Base-by-base conservation (phyloP, 768 basidiomycete genomes). In the Xerocomellus amylosporus region DNA sequence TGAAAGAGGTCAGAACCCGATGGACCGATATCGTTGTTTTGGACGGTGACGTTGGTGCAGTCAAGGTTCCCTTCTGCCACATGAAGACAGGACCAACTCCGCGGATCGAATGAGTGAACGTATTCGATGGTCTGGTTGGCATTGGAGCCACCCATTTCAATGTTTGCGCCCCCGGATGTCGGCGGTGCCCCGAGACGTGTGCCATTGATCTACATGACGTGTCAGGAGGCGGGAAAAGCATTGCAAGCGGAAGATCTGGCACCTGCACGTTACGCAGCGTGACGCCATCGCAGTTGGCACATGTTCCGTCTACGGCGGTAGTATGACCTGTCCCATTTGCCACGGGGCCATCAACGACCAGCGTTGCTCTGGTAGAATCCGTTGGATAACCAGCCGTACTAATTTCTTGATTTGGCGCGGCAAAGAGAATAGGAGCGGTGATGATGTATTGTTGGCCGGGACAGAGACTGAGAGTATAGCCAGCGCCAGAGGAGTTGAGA, bases 1-100 rank as follows among this genome's bases (percentile, higher is more conserved):
- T 84, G 80, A 62, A 80, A 88, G 5, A 60, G 56, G 53, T 87
- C 84, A 5, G 76, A 74, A 9, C 90, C 89, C 55, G 86, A 85
- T 3, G 90, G 89, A 4, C 88, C 92, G 40, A 93, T 84, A 58
- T 92, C 88, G 61, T 93, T 93, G 71, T 90, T 86, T 64, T 87
- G 86, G 31, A 93, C 75, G 4, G 80, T 81, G 13, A 72, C 75
- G 53, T 84, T 84, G 54, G 74, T 79, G 72, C 91, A 94, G 9
- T 69, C 75, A 36, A 87, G 74, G 33, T 77, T 68, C 5, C 91
- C 92, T 66, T 93, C 85, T 0, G 77, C 74, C 31, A 93, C 65
- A 62, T 94, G 93, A 37, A 94, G 75, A 67, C 90, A 92, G 8
- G 88, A 83, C 91, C 92, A 93, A 54, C 87, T 74, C 47, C 90